Percentiles rank a stretch among this genome's conserved stretches.
Conservation (phyloP, 805 yeast genomes). For the Lipomyces orientalis region DNA sequence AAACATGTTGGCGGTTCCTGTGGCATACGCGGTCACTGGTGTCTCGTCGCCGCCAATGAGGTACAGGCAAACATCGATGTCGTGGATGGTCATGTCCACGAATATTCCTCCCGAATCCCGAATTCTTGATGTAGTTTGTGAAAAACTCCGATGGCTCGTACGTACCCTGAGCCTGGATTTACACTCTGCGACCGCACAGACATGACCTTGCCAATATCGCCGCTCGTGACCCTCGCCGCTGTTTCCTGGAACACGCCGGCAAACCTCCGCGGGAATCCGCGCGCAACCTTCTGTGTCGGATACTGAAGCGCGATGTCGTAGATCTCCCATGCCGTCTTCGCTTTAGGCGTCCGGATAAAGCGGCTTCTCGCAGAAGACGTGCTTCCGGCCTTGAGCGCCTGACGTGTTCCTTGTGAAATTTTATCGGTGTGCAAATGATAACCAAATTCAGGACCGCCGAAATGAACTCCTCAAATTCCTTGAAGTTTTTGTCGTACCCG, state of each 20-base stretch:
- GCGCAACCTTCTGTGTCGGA: conserved; percentile 35
- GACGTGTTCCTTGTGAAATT: conserved; percentile 39
- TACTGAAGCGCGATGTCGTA: conserved; percentile 24
- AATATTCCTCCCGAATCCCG: conserved; percentile 42
- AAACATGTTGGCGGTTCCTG: conserved; percentile 35
- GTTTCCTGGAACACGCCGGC: conserved; percentile 35
- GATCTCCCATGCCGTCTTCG: conserved; percentile 35
- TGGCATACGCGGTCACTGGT: conserved; percentile 34
- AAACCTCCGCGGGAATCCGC: conserved; percentile 38
- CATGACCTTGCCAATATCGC: conserved; percentile 36
- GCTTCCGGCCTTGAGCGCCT: conserved; percentile 42
- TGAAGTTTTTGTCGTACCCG: too few species aligned
- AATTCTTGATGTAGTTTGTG: conserved; percentile 35
- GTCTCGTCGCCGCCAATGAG: conserved; percentile 30
- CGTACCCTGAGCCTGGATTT: too few species aligned
- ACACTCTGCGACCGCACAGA: conserved; percentile 37
- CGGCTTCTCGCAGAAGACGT: conserved; percentile 43
- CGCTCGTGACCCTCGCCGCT: conserved; percentile 26
- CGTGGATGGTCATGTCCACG: conserved; percentile 40
- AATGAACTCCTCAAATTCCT: too few species aligned
- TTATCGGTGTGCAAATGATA: too few species aligned
- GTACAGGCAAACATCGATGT: conserved; percentile 36
- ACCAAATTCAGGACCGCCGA: too few species aligned
- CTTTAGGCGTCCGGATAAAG: conserved; percentile 38
- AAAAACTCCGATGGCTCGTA: conserved; percentile 35